These are phyloP conservation scores for Macrocybe gigantea DNA, from an alignment of 768 basidiomycete genomes.

Conservation along the genomic window DNA sequence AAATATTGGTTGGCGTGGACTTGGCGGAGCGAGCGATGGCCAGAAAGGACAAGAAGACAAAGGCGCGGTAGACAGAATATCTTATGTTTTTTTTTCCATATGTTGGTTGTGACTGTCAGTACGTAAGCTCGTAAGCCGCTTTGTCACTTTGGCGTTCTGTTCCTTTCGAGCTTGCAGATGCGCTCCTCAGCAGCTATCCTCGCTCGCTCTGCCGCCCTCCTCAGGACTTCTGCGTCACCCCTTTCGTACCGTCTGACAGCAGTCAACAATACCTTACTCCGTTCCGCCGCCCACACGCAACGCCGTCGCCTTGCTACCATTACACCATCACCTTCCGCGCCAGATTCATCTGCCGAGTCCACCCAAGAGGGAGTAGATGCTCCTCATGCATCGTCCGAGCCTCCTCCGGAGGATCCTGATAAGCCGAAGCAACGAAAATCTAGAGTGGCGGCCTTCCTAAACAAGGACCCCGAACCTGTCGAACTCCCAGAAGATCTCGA, in stretches of 20 bases:
- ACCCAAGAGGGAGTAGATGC: not conserved
- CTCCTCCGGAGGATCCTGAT: constrained; percentile 32
- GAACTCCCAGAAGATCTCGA: constrained; percentile 52
- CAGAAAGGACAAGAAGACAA: constrained; percentile 32
- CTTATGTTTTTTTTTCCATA: not conserved
- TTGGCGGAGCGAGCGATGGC: constrained; percentile 77
- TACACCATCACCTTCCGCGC: too few species aligned
- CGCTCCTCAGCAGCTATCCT: too few species aligned
- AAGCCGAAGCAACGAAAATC: constrained; percentile 37
- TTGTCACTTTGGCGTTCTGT: not conserved
- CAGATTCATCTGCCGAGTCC: constrained; percentile 9
- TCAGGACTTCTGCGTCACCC: too few species aligned
- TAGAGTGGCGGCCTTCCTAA: constrained; percentile 20
- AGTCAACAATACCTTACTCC: not conserved
- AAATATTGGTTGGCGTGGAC: constrained; percentile 91
- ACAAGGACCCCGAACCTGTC: constrained; percentile 36
- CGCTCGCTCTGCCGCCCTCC: too few species aligned
- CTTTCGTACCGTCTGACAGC: not conserved
- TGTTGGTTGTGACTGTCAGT: constrained; percentile 1
- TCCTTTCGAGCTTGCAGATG: too few species aligned
- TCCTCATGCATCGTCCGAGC: too few species aligned
- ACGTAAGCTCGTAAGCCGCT: constrained; percentile 1
- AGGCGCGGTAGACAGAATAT: constrained; percentile 3
- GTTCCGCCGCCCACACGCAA: too few species aligned
- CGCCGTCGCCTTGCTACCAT: too few species aligned